phyloP scores from a whole-genome alignment of 192 early-diverging fungal species.

The Backusella tuberculispora region DNA sequence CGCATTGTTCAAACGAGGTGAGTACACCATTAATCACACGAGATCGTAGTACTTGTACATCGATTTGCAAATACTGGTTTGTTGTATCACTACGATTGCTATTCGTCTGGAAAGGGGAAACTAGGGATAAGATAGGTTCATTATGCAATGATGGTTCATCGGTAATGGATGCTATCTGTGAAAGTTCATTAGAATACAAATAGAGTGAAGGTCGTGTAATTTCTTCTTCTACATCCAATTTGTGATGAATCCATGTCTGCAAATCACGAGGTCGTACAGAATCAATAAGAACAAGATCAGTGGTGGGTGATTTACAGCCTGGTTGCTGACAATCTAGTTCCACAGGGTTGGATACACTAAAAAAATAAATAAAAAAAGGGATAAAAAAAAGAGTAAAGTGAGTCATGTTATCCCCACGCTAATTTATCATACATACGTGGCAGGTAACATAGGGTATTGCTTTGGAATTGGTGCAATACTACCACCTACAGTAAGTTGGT shows the following conservation, averaged over 20 bases:
- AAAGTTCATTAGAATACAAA: slow-evolving; percentile 37
- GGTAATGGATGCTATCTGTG: slow-evolving; percentile 34
- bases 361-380: not conserved
- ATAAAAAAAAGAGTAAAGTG: not conserved
- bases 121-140: slow-evolving; percentile 36
- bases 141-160: slow-evolving; percentile 24
- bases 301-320: not conserved
- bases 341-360: slow-evolving; percentile 16
- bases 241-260: slow-evolving; percentile 37
- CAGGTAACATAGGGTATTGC: slow-evolving; percentile 37
- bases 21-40: slow-evolving; percentile 47
- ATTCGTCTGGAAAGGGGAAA: slow-evolving; percentile 40
- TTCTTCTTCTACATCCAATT: slow-evolving; percentile 20
- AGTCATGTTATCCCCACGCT: not conserved
- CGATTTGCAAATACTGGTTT: slow-evolving; percentile 66
- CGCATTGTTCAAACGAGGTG: not conserved
- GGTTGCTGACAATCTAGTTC: slow-evolving; percentile 5
- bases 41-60: slow-evolving; percentile 74
- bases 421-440: not conserved
- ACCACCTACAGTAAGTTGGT: slow-evolving; percentile 55
- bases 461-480: slow-evolving; percentile 17
- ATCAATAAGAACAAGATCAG: slow-evolving; percentile 36
- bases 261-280: slow-evolving; percentile 38
- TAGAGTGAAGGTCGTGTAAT: slow-evolving; percentile 38
- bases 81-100: slow-evolving; percentile 31